A percentile compares a stretch with the other conserved stretches of the same genome.
Evolutionary conservation across 371 early-diverging fungal genomes (phyloP).

Genomic region (Mucor sp.): DNA sequence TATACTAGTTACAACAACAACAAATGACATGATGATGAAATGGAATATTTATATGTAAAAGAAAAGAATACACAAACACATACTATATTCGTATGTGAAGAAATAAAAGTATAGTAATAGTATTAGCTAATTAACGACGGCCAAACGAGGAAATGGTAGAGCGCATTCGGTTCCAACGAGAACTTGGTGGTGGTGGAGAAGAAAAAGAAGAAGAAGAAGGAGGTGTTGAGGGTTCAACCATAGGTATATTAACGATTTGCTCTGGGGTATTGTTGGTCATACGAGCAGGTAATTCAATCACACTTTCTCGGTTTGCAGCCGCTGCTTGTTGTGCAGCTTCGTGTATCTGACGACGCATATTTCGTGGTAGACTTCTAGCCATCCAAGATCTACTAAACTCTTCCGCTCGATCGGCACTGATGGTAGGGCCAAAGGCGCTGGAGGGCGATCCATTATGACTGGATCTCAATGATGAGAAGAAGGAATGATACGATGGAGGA

Average conservation of each 20-base stretch:
- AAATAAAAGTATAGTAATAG: neutral
- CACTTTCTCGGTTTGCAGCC: constrained; percentile 20
- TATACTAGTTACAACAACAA: neutral
- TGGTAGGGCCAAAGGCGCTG: constrained; percentile 48
- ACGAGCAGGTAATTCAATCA: constrained; percentile 30
- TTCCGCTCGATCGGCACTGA: constrained; percentile 42
- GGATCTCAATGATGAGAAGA: constrained; percentile 22
- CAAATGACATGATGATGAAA: neutral
- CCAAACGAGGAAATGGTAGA: neutral
- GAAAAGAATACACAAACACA: too few relatives aligned
- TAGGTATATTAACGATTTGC: constrained; percentile 1
- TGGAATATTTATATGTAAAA: neutral
- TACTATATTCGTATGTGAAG: too few relatives aligned
- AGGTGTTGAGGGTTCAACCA: neutral
- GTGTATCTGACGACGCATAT: constrained; percentile 48
- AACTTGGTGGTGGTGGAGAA: neutral
- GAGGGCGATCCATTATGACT: constrained; percentile 15
- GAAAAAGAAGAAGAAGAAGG: neutral
- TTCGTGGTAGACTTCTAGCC: constrained; percentile 48
- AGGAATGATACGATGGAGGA: constrained; percentile 14
- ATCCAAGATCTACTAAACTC: constrained; percentile 51
- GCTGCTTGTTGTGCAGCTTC: constrained; percentile 28
- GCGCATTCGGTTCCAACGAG: constrained; percentile 4
- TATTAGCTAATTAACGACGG: neutral
- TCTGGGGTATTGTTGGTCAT: constrained; percentile 22